Percentiles rank a stretch among this genome's conserved stretches.
Evolutionary conservation across 2,329 filamentous ascomycete genomes (phyloP).

Genomic region (Fusarium xyrophilum): DNA sequence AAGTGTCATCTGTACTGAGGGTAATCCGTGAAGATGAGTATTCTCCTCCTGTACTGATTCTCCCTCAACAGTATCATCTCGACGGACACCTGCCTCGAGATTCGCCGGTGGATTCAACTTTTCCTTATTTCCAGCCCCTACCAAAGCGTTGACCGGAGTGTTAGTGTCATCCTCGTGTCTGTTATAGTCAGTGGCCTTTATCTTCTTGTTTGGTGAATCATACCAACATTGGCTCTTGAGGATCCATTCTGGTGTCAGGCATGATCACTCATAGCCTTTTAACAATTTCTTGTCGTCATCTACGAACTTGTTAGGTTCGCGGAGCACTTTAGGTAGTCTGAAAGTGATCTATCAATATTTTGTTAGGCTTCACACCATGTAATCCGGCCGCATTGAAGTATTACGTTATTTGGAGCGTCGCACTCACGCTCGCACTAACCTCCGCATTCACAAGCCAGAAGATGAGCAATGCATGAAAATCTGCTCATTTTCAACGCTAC

Average conservation of each 20-base stretch:
- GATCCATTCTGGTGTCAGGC: no score
- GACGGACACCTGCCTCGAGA: not conserved
- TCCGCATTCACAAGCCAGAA: not conserved
- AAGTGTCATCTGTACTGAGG: constrained; percentile 21
- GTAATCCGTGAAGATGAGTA: constrained; percentile 22
- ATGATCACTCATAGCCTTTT: not conserved
- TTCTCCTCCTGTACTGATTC: not conserved
- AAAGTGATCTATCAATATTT: not conserved
- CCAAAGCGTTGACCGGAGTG: fast-evolving
- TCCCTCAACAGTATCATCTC: no score
- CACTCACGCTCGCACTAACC: not conserved
- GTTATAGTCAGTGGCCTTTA: fast-evolving
- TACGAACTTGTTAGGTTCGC: fast-evolving
- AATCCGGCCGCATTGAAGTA: not conserved
- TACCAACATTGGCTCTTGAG: not conserved
- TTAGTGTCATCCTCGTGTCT: not conserved
- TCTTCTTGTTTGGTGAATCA: fast-evolving
- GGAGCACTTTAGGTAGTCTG: not conserved
- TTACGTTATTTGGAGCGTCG: not conserved
- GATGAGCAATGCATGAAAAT: not conserved
- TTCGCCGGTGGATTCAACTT: not conserved
- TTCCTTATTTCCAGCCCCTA: not conserved
- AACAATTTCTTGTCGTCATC: fast-evolving
- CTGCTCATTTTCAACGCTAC: not conserved
- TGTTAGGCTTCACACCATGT: not conserved